Conservation (phyloP, 2,329 filamentous ascomycete species). For the Fusarium sp. region DNA sequence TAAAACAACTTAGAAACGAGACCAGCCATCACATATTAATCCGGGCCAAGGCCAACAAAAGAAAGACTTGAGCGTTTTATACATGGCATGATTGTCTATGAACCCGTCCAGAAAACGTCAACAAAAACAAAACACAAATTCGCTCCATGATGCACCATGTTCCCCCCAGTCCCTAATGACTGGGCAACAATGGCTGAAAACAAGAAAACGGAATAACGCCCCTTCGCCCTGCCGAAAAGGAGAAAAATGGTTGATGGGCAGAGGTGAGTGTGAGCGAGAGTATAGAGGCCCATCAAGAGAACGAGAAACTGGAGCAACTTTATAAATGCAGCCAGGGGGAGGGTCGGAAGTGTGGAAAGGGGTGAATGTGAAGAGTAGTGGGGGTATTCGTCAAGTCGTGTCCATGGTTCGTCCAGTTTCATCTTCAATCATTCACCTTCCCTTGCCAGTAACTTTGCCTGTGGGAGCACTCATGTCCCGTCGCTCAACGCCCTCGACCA, state of each 20-base stretch:
- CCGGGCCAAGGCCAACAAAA: slow-evolving; percentile 22
- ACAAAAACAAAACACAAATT: slow-evolving; percentile 11
- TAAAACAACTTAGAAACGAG: slow-evolving; percentile 17
- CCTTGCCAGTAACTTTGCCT: slow-evolving; percentile 47
- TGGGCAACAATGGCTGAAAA: slow-evolving; percentile 10
- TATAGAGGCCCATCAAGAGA: slow-evolving; percentile 17
- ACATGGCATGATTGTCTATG: slow-evolving; percentile 22
- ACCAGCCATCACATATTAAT: slow-evolving; percentile 23
- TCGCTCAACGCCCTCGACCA: slow-evolving; percentile 63
- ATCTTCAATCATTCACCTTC: slow-evolving; percentile 21
- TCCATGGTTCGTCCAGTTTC: slow-evolving; percentile 27
- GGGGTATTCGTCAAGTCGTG: slow-evolving; percentile 43
- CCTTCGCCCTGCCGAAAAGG: slow-evolving; percentile 42
- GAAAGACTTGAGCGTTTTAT: slow-evolving; percentile 19
- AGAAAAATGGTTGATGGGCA: slow-evolving; percentile 33
- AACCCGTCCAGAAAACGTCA: slow-evolving; percentile 9
- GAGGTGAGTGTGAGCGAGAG: slow-evolving; percentile 6
- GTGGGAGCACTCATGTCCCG: slow-evolving; percentile 64
- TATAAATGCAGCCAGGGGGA: slow-evolving; percentile 16
- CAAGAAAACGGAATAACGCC: slow-evolving; percentile 38
- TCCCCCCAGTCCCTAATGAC: slow-evolving; percentile 12
- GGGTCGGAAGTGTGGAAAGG: not conserved
- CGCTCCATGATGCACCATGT: slow-evolving; percentile 27
- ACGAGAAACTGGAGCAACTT: slow-evolving; percentile 26
- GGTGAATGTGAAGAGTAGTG: slow-evolving; percentile 19